Conservation (phyloP, 106 monocot species). For the Agapanthus africanus region DNA sequence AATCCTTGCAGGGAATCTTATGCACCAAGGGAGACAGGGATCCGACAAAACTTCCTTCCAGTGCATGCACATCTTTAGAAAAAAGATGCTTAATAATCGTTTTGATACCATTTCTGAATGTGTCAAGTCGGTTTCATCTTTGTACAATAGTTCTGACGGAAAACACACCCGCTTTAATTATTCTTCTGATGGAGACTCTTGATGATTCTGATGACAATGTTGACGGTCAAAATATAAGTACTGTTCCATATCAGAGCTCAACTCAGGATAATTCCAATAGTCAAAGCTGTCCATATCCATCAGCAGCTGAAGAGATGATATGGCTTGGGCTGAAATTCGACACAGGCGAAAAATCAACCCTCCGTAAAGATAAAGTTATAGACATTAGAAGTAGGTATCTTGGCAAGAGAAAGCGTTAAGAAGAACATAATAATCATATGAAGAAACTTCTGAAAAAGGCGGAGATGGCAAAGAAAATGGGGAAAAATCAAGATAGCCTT, state of each 20-base stretch:
- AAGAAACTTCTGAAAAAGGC: slow-evolving; percentile 26
- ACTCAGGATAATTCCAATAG: slow-evolving; percentile 18
- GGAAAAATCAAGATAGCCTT: slow-evolving; percentile 8
- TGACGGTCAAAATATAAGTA: neutral
- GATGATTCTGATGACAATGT: slow-evolving; percentile 19
- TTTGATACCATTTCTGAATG: slow-evolving; percentile 52
- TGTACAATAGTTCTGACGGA: slow-evolving; percentile 25
- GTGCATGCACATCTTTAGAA: slow-evolving; percentile 9
- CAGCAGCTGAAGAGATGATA: slow-evolving; percentile 76
- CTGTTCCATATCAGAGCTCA: neutral
- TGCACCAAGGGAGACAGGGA: slow-evolving; percentile 5
- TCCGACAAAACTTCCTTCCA: slow-evolving; percentile 9
- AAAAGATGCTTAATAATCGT: slow-evolving; percentile 50
- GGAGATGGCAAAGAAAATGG: slow-evolving; percentile 15
- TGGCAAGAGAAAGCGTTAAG: slow-evolving; percentile 34
- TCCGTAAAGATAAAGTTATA: slow-evolving; percentile 5
- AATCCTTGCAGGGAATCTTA: slow-evolving; percentile 3
- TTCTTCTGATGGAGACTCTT: slow-evolving; percentile 23
- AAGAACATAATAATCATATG: slow-evolving; percentile 5
- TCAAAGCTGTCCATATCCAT: slow-evolving; percentile 85
- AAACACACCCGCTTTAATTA: slow-evolving; percentile 64
- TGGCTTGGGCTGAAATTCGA: slow-evolving; percentile 62
- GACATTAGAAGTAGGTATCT: slow-evolving; percentile 7
- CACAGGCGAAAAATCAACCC: slow-evolving; percentile 7
- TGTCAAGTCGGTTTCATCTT: slow-evolving; percentile 54